Conservation (phyloP, 225 moss, liverwort and hornwort species). For the Neckera pumila region DNA sequence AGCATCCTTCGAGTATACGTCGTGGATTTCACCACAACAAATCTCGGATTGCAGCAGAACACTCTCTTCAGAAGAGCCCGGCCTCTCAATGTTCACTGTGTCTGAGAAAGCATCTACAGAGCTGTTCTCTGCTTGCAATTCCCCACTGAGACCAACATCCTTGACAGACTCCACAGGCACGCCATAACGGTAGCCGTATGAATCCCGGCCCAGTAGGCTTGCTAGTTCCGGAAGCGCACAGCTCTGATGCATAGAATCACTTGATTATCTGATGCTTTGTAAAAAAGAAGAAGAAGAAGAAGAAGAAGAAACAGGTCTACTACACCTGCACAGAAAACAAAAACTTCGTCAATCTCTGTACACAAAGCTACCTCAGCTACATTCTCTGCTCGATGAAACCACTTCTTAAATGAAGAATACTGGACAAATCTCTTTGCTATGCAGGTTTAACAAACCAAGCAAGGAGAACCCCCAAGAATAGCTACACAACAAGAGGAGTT, state of each 20-base stretch:
- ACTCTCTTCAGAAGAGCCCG: not conserved
- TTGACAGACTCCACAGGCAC: not conserved
- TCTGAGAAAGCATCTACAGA: not conserved
- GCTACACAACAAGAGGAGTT: not conserved
- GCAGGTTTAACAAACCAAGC: not conserved
- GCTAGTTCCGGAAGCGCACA: not conserved
- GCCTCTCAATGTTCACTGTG: not conserved
- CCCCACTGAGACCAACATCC: not conserved
- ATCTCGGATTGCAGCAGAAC: not conserved
- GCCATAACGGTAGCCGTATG: not conserved
- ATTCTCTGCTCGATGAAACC: not conserved
- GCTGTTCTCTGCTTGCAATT: not conserved
- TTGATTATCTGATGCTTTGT: not conserved
- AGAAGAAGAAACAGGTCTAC: not conserved
- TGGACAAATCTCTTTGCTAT: not conserved
- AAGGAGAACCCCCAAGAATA: not conserved
- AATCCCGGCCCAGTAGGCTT: not conserved
- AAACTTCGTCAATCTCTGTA: not conserved
- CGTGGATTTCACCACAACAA: not conserved
- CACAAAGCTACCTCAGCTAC: not conserved
- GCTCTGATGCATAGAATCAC: conserved; percentile 1
- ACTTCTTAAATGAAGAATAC: not conserved
- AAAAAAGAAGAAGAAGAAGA: too few relatives aligned
- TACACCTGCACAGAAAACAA: not conserved
- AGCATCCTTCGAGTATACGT: not conserved